These are phyloP conservation scores for Linum tenue DNA, from an alignment of 345 rosid genomes.

Conservation along the genomic window DNA sequence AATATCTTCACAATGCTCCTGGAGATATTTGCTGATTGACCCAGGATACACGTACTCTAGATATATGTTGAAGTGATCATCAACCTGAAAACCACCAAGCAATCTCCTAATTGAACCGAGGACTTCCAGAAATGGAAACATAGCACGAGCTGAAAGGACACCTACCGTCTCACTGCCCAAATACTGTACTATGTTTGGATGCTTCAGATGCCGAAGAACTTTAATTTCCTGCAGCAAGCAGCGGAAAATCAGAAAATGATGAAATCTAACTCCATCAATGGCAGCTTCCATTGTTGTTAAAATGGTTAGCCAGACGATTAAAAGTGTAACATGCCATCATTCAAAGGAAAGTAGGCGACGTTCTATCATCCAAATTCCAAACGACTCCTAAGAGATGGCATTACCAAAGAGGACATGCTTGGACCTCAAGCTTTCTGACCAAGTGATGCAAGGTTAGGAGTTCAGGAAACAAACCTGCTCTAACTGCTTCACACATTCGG, in stretches of 20 bases:
- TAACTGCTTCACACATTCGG: conserved; percentile 57
- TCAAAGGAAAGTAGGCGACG: too few relatives aligned
- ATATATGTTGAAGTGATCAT: conserved; percentile 52
- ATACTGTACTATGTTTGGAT: conserved; percentile 66
- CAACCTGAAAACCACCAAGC: conserved; percentile 31
- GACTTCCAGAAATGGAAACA: neutral
- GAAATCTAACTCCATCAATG: neutral
- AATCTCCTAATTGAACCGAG: conserved; percentile 13
- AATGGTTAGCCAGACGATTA: too few relatives aligned
- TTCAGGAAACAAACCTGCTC: conserved; percentile 41
- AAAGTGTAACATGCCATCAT: too few relatives aligned
- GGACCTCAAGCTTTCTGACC: neutral
- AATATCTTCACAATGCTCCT: conserved; percentile 46
- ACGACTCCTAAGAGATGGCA: too few relatives aligned
- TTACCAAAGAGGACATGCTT: too few relatives aligned
- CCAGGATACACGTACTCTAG: conserved; percentile 67
- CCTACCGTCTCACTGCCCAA: conserved; percentile 62
- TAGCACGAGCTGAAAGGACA: neutral
- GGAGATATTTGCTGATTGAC: conserved; percentile 45
- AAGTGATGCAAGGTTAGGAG: conserved; percentile 4
- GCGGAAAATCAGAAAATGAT: neutral
- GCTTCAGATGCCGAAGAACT: conserved; percentile 37
- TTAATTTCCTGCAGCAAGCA: conserved; percentile 46
- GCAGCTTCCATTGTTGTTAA: too few relatives aligned
- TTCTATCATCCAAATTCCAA: too few relatives aligned